A percentile compares a stretch with the other conserved stretches of the same genome.
Conservation (phyloP, 148 eudicot species). For the Silene uniflora region DNA sequence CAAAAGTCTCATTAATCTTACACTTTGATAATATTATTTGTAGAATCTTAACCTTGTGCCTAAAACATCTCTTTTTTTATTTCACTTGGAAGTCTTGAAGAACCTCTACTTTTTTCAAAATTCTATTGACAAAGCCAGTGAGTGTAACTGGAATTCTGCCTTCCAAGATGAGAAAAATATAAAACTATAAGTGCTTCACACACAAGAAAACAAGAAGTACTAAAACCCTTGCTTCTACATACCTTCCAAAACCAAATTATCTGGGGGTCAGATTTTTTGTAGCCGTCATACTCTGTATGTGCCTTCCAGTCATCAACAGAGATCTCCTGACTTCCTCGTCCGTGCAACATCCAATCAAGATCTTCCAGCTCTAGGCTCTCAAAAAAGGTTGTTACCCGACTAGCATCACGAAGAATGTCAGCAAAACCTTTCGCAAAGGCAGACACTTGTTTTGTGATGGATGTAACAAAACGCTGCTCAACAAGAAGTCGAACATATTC, state of each 20-base stretch:
- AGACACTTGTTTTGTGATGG: conserved; percentile 56
- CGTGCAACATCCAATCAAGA: conserved; percentile 77
- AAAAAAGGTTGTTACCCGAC: conserved; percentile 41
- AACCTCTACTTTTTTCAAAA: background rate
- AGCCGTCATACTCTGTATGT: conserved; percentile 80
- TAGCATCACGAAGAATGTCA: conserved; percentile 46
- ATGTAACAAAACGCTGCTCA: conserved; percentile 58
- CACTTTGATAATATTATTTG: background rate
- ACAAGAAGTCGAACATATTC: conserved; percentile 62
- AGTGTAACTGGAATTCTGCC: background rate
- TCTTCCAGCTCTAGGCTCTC: conserved; percentile 69
- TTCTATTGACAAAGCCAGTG: background rate
- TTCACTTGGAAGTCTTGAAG: background rate
- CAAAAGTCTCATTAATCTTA: background rate
- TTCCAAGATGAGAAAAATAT: background rate
- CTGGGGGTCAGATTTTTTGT: conserved; percentile 61
- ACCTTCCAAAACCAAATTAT: conserved; percentile 97
- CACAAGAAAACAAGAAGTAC: background rate
- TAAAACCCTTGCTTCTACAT: conserved; percentile 20
- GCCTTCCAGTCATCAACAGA: conserved; percentile 88
- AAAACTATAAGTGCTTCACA: background rate
- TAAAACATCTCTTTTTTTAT: background rate
- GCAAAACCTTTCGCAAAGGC: conserved; percentile 70
- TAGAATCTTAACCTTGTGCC: background rate
- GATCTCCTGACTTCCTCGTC: conserved; percentile 57